Percentiles rank a stretch among this genome's conserved stretches.
These are phyloP conservation scores for Helenozyma rhizophorensis DNA, from an alignment of 805 yeast genomes.

Conservation along the genomic window DNA sequence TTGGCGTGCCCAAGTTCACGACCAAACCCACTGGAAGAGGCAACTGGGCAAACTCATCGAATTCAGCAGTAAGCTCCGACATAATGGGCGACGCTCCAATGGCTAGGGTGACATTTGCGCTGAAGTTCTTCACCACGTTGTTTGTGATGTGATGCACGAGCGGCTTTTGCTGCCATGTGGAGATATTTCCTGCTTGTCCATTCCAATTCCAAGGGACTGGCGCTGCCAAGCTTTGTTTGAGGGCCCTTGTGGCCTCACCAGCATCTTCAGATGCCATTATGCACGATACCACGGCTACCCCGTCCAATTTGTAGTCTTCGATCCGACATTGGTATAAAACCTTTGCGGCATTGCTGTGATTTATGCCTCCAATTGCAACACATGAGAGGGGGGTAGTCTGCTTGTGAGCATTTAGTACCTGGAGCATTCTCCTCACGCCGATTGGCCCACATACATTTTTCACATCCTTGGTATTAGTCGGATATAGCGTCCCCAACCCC, in stretches of 20 bases:
- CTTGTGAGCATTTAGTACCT: conserved; percentile 33
- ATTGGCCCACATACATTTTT: conserved; percentile 54
- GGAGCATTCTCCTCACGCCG: conserved; percentile 56
- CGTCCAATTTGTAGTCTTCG: conserved; percentile 54
- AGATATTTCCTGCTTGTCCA: background rate
- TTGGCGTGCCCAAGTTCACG: conserved; percentile 73
- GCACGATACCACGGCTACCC: conserved; percentile 87
- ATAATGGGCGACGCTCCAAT: conserved; percentile 84
- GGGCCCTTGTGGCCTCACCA: conserved; percentile 41
- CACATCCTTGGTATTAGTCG: conserved; percentile 60
- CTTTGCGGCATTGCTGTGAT: conserved; percentile 54
- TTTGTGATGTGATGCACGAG: conserved; percentile 86
- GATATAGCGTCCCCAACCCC: conserved; percentile 78
- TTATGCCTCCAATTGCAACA: conserved; percentile 82
- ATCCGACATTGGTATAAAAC: conserved; percentile 49
- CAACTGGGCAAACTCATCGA: conserved; percentile 51
- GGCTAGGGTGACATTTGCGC: conserved; percentile 83
- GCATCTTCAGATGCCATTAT: conserved; percentile 66
- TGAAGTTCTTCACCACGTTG: conserved; percentile 80
- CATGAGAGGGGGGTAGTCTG: conserved; percentile 47
- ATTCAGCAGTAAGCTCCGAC: conserved; percentile 73
- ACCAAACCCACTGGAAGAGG: conserved; percentile 54
- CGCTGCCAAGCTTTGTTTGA: conserved; percentile 25
- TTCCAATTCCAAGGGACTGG: conserved; percentile 13
- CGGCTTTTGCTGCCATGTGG: conserved; percentile 36